Evolutionary conservation across 106 monocot genomes (phyloP), one percentile per base, ranked within the genome.

Genomic region (Allium fistulosum): DNA sequence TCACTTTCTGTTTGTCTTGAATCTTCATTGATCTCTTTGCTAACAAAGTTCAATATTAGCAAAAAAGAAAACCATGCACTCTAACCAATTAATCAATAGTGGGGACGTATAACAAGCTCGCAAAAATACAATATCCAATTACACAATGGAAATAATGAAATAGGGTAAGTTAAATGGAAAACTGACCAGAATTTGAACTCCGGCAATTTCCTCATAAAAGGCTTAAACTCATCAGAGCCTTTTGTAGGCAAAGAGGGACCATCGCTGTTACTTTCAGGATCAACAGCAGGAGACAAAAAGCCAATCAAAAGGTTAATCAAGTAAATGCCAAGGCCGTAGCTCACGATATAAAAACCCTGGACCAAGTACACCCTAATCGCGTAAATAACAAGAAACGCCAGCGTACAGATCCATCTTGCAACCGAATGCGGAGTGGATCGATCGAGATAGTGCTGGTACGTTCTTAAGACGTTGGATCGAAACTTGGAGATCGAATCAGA

Each of bases 221-320:
- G 94, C 13, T 90, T 83, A 76, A 84, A 94, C 78, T 94, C 94
- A 27, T 90, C 94, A n/a, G 94, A 71, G 1, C 86, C 65, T 51
- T 66, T 83, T 12, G 78, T 83, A 48, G 94, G 90, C 17, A 90
- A 79, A 8, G 76, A 26, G 7, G 90, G 81, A 9, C 69, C 75
- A 28, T 61, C 61, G 26, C 61, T 61, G 10, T 78, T 3, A 51
- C 89, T 37, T 82, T 90, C 90, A 56, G 94, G 94, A 65, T 94
- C 94, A 15, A 81, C 85, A 75, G 81, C 87, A 37, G 94, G 94
- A 13, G 94, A 94, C 17, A 94, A 85, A 80, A 94, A 94, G 14
- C 91, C 91, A 17, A 91, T 91, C 67, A 83, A 67, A 37, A 83
- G 79, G 66, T 83, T 83, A 26, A 83, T 51, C 57, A 83, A 49